Percentiles rank a stretch among this genome's conserved stretches.
Conservation (phyloP, 805 yeast species). For the Sugiyamaella mastotermitis region DNA sequence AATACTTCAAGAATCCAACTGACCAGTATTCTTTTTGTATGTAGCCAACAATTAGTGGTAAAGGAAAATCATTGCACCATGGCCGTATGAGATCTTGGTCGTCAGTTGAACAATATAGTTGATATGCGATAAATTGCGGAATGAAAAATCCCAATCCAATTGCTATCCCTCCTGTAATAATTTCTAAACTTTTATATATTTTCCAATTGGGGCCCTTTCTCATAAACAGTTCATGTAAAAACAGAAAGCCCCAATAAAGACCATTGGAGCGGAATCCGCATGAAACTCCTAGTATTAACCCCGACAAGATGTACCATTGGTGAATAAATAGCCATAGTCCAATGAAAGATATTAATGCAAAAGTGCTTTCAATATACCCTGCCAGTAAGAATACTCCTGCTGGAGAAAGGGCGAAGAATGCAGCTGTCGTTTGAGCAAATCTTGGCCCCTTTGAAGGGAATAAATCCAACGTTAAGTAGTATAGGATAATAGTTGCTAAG, state of each 20-base stretch:
- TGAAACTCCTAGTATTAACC: conserved; percentile 48
- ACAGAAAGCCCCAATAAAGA: conserved; percentile 62
- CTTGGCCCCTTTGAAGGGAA: conserved; percentile 21
- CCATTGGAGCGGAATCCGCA: conserved; percentile 72
- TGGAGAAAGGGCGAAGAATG: conserved; percentile 57
- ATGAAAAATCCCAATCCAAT: conserved; percentile 42
- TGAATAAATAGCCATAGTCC: conserved; percentile 50
- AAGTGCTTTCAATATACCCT: conserved; percentile 71
- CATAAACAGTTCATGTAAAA: conserved; percentile 46
- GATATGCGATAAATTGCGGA: conserved; percentile 50
- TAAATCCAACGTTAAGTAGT: conserved; percentile 37
- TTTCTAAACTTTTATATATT: conserved; percentile 13
- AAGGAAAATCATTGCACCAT: conserved; percentile 57
- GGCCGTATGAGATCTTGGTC: conserved; percentile 45
- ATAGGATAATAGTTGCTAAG: conserved; percentile 43
- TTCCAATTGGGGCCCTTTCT: neutral
- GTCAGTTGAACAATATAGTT: conserved; percentile 50
- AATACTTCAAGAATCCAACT: conserved; percentile 72
- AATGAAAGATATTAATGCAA: conserved; percentile 52
- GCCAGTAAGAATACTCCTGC: conserved; percentile 74
- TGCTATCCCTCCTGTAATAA: conserved; percentile 49
- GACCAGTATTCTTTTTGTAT: conserved; percentile 84
- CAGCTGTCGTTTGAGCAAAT: conserved; percentile 33
- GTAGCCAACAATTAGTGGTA: conserved; percentile 57
- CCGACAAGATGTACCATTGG: conserved; percentile 42